These are phyloP conservation scores for Imleria badia DNA, from an alignment of 768 basidiomycete genomes.

Conservation along the genomic window DNA sequence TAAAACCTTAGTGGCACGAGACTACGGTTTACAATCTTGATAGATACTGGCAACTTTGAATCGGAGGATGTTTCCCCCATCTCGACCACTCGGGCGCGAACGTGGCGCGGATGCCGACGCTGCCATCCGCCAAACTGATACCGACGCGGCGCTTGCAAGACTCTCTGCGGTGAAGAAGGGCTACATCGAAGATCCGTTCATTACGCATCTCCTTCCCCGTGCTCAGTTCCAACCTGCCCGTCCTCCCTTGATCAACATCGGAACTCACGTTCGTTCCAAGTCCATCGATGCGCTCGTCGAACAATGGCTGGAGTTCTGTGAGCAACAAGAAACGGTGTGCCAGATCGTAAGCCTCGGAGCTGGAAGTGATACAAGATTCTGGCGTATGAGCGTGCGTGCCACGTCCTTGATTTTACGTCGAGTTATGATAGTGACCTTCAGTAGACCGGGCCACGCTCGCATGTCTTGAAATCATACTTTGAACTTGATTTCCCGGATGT, in stretches of 20 bases:
- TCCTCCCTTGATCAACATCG: constrained; percentile 92
- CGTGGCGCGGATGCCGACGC: constrained; percentile 48
- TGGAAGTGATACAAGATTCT: constrained; percentile 94
- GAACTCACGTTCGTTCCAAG: constrained; percentile 82
- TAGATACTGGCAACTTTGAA: too few species aligned
- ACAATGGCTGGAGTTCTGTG: constrained; percentile 46
- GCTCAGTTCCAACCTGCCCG: constrained; percentile 57
- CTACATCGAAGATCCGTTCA: constrained; percentile 81
- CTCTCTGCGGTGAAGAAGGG: constrained; percentile 76
- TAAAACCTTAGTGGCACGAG: too few species aligned
- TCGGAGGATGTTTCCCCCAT: constrained; percentile 11
- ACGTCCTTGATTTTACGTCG: not conserved
- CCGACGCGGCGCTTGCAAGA: constrained; percentile 80
- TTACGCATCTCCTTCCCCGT: constrained; percentile 64
- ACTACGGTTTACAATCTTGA: too few species aligned
- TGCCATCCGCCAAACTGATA: constrained; percentile 74
- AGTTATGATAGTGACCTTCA: not conserved
- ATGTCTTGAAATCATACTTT: constrained; percentile 59
- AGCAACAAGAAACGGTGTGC: constrained; percentile 44
- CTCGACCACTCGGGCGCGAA: constrained; percentile 14
- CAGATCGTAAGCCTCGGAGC: constrained; percentile 94
- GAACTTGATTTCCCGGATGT: constrained; percentile 92
- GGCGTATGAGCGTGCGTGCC: constrained; percentile 75
- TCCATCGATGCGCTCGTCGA: constrained; percentile 67
- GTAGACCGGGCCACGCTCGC: constrained; percentile 58